A percentile compares a stretch with the other conserved stretches of the same genome.
phyloP scores from a whole-genome alignment of 140 eudicot genomes.

The Anethum foeniculum region DNA sequence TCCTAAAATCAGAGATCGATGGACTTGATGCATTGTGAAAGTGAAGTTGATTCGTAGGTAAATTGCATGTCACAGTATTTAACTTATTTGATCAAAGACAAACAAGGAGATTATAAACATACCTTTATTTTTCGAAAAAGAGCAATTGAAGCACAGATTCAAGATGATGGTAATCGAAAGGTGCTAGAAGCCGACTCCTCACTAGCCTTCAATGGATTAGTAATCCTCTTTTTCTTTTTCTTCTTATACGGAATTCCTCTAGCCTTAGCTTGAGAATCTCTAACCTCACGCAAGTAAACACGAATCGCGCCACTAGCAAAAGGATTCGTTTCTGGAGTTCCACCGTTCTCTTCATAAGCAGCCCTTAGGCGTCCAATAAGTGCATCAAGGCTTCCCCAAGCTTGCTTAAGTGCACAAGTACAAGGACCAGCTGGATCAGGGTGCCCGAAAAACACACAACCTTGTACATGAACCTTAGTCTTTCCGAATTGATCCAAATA shows the following conservation, averaged over 20 bases:
- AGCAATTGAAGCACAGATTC: constrained; percentile 16
- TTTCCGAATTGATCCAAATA: constrained; percentile 85
- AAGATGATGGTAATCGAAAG: constrained; percentile 35
- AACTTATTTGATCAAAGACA: neutral
- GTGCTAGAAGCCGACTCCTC: constrained; percentile 25
- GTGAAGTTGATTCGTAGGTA: too few species aligned
- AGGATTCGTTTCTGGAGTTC: constrained; percentile 66
- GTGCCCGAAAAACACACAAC: constrained; percentile 71
- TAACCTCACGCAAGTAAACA: constrained; percentile 57
- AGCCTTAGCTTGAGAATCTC: constrained; percentile 82
- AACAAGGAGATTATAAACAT: neutral
- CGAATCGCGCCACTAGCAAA: constrained; percentile 79
- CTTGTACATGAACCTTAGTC: constrained; percentile 80
- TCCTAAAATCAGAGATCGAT: neutral
- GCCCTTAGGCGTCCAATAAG: constrained; percentile 86
- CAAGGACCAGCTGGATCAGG: constrained; percentile 86
- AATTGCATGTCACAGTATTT: neutral
- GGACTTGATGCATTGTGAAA: too few species aligned
- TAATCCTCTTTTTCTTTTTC: constrained; percentile 63
- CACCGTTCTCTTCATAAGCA: constrained; percentile 88
- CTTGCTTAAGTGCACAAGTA: constrained; percentile 79
- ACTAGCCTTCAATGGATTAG: constrained; percentile 20
- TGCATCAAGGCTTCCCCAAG: constrained; percentile 94
- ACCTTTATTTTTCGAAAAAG: constrained; percentile 24
- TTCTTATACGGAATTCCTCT: constrained; percentile 84